Conservation (phyloP, 1,139 yeast genomes). For the Ogataea hybrid region DNA sequence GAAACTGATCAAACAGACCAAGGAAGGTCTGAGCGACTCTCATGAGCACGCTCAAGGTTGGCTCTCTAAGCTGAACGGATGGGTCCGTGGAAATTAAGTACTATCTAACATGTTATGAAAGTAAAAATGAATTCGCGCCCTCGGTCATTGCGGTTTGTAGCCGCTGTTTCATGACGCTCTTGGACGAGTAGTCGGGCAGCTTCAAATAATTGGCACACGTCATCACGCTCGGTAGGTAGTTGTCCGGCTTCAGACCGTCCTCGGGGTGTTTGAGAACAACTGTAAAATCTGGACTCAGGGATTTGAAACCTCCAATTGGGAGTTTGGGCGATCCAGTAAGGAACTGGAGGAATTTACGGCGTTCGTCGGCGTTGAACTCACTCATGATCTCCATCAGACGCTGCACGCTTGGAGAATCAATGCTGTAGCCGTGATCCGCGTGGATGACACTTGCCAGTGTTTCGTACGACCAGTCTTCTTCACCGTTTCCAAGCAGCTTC, state of each 20-base stretch:
- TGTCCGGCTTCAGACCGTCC: constrained; percentile 65
- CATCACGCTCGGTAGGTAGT: constrained; percentile 94
- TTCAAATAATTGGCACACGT: constrained; percentile 95
- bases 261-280: constrained; percentile 84
- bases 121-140: constrained; percentile 85
- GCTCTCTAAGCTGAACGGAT: constrained; percentile 29
- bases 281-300: constrained; percentile 78
- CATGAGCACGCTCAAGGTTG: constrained; percentile 32
- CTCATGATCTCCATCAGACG: constrained; percentile 60
- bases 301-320: constrained; percentile 92
- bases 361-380: constrained; percentile 49
- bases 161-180: constrained; percentile 55
- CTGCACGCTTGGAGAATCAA: constrained; percentile 64
- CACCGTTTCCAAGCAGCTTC: constrained; percentile 66
- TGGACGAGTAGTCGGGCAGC: constrained; percentile 74
- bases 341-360: constrained; percentile 78
- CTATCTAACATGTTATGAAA: constrained; percentile 42
- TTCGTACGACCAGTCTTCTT: constrained; percentile 83
- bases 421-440: constrained; percentile 89
- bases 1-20: constrained; percentile 28
- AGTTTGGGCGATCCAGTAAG: constrained; percentile 91
- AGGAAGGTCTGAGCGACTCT: constrained; percentile 29
- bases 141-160: constrained; percentile 73
- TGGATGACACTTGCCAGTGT: constrained; percentile 60
- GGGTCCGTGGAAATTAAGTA: constrained; percentile 19